phyloP scores from a whole-genome alignment of 257 asterid species.

The Ilex asprella region DNA sequence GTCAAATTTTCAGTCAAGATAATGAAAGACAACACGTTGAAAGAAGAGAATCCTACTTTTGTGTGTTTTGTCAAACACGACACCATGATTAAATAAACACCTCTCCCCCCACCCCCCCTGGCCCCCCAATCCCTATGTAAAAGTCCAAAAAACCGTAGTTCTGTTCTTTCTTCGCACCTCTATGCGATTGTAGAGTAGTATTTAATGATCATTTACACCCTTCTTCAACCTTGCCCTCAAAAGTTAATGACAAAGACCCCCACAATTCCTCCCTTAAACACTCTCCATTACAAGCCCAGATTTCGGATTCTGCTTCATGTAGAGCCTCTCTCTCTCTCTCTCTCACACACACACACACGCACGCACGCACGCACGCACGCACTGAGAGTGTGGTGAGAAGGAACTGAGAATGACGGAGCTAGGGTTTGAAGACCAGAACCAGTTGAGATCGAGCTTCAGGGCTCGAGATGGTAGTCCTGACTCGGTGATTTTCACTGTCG shows the following conservation, averaged over 20 bases:
- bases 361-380: too few species aligned
- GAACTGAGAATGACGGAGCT: conserved; percentile 34
- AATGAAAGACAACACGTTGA: conserved; percentile 8
- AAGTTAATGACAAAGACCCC: background rate
- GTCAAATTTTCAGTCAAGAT: conserved; percentile 24
- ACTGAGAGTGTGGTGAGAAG: background rate
- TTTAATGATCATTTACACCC: background rate
- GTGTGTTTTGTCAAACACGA: background rate
- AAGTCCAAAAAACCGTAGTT: background rate
- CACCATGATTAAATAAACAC: background rate
- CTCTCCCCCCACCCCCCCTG: background rate
- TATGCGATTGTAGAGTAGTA: too few species aligned
- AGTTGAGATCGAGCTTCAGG: conserved; percentile 23
- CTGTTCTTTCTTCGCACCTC: background rate
- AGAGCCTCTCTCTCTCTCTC: background rate
- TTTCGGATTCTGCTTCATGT: background rate
- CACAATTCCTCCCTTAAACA: background rate
- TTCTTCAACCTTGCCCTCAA: background rate
- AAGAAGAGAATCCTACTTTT: background rate
- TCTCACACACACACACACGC: background rate
- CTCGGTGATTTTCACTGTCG: conserved; percentile 66
- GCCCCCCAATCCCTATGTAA: background rate
- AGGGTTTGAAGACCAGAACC: conserved; percentile 38
- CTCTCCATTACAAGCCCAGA: too few species aligned
- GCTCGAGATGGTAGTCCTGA: conserved; percentile 79